A percentile compares a stretch with the other conserved stretches of the same genome.
These are phyloP conservation scores for Leishmania aethiopica DNA, from an alignment of 208 protist species.

Conservation along the genomic window DNA sequence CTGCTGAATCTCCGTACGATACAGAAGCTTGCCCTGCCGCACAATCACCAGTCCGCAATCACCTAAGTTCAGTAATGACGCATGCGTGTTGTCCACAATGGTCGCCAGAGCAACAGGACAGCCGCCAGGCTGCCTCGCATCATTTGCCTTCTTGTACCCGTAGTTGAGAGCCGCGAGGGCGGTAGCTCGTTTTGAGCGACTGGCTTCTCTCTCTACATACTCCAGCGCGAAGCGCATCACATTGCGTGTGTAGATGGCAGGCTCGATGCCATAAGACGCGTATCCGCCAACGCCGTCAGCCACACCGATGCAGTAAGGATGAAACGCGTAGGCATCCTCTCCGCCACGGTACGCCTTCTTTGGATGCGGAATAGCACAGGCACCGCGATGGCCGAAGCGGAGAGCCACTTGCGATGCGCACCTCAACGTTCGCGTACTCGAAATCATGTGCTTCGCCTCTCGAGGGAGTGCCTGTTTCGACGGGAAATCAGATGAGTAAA, in stretches of 20 bases:
- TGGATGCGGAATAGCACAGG: constrained; percentile 77
- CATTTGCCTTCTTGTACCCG: constrained; percentile 52
- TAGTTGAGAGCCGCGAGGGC: constrained; percentile 66
- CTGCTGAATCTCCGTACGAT: constrained; percentile 71
- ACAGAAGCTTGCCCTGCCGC: constrained; percentile 66
- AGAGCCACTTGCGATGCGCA: constrained; percentile 16
- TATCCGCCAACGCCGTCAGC: constrained; percentile 89
- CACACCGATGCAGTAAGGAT: constrained; percentile 75
- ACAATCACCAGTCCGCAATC: constrained; percentile 82
- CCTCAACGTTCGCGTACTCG: neutral
- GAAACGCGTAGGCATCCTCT: constrained; percentile 84
- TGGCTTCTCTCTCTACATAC: constrained; percentile 34
- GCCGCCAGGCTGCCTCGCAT: constrained; percentile 50
- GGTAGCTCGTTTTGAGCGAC: constrained; percentile 23
- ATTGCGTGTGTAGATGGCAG: constrained; percentile 78
- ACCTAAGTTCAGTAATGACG: constrained; percentile 85
- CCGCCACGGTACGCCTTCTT: constrained; percentile 76
- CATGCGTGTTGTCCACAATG: constrained; percentile 52
- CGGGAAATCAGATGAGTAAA: neutral
- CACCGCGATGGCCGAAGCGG: constrained; percentile 68
- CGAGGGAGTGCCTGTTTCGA: neutral
- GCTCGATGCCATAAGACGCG: constrained; percentile 69
- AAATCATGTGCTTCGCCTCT: constrained; percentile 7
- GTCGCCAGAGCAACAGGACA: constrained; percentile 78
- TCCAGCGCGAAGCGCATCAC: constrained; percentile 73